Conservation (phyloP, 1,284 basidiomycete species). For the Jaminaea rosea region DNA sequence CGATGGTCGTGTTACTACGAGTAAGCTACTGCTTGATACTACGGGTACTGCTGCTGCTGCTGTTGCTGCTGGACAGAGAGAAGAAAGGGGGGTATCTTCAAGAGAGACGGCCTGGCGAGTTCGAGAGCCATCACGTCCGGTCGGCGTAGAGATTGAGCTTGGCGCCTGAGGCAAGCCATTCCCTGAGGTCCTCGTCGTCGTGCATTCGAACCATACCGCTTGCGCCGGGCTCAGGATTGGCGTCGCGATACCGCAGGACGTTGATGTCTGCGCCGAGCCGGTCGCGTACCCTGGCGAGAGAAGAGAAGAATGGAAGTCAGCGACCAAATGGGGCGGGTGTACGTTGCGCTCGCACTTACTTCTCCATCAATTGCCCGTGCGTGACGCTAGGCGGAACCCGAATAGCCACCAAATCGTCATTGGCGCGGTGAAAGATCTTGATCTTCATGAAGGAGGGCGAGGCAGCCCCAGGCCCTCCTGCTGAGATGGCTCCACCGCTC, state of each 20-base stretch:
- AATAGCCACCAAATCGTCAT: slow-evolving; percentile 90
- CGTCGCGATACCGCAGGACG: slow-evolving; percentile 65
- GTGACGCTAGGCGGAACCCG: slow-evolving; percentile 91
- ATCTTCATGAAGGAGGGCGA: slow-evolving; percentile 84
- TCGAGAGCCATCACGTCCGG: too few relatives aligned
- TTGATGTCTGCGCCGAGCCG: slow-evolving; percentile 69
- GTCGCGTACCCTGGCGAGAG: slow-evolving; percentile 71
- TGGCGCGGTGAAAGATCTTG: slow-evolving; percentile 85
- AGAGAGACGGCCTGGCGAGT: too few relatives aligned
- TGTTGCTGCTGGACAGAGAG: too few relatives aligned
- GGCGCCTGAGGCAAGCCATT: slow-evolving; percentile 74
- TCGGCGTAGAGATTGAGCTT: slow-evolving; percentile 78
- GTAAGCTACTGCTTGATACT: too few relatives aligned
- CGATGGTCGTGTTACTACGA: too few relatives aligned
- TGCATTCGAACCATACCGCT: slow-evolving; percentile 57
- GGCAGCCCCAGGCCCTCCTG: slow-evolving; percentile 15
- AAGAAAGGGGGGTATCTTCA: too few relatives aligned
- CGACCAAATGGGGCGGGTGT: too few relatives aligned
- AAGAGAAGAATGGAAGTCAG: too few relatives aligned
- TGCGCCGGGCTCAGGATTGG: slow-evolving; percentile 28
- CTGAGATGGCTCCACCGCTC: slow-evolving; percentile 9
- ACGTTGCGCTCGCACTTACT: too few relatives aligned
- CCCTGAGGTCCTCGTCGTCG: slow-evolving; percentile 62
- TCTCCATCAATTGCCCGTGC: slow-evolving; percentile 74
- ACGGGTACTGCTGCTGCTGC: too few relatives aligned